Evolutionary conservation across 768 basidiomycete species (phyloP).

Genomic region (Hericium alpestre): DNA sequence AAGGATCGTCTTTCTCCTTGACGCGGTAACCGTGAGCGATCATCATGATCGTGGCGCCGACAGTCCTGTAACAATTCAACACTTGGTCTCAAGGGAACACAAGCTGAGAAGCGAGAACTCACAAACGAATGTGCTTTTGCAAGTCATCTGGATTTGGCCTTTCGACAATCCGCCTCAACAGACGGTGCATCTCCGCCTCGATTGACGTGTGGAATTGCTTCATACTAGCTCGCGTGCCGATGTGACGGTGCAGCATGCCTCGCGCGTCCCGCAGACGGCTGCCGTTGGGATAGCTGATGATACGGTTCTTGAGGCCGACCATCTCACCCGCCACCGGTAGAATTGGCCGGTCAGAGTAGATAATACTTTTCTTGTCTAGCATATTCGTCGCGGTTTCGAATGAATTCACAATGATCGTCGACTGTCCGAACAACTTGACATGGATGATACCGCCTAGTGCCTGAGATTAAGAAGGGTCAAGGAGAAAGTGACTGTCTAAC

Average conservation of each 20-base stretch:
- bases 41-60: too few relatives aligned
- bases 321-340: too few relatives aligned
- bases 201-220: background rate
- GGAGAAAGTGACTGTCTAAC: too few relatives aligned
- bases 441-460: too few relatives aligned
- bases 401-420: constrained; percentile 25
- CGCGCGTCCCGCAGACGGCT: too few relatives aligned
- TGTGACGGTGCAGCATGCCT: background rate
- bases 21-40: background rate
- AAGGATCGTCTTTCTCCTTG: background rate
- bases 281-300: too few relatives aligned
- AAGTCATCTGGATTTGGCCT: background rate
- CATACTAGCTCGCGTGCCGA: background rate
- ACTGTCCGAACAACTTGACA: too few relatives aligned
- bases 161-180: background rate
- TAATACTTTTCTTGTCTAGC: background rate
- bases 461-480: too few relatives aligned
- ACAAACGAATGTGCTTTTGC: background rate
- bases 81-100: too few relatives aligned
- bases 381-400: constrained; percentile 1
- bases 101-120: background rate
- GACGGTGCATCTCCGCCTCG: background rate
- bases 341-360: background rate
- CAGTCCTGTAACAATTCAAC: background rate
- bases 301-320: too few relatives aligned